Base-by-base conservation (phyloP, 139 green algal genomes). In the Medakamo hakoo region DNA sequence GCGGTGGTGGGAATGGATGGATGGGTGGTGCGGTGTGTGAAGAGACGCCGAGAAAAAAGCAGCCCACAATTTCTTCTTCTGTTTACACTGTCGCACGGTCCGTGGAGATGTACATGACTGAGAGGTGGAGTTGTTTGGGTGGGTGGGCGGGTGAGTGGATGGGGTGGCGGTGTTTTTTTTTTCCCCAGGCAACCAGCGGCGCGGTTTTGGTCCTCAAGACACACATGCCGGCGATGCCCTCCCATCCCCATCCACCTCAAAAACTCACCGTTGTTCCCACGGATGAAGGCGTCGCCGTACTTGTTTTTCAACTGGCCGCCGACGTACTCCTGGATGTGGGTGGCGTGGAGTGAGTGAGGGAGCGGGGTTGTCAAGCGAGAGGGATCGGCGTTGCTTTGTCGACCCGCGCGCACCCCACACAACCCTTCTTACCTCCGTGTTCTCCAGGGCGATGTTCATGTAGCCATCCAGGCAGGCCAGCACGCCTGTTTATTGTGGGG, bases 381-480 rank as follows among this genome's bases (percentile, higher is more conserved):
- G n/a, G n/a, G n/a, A n/a, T n/a, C n/a, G n/a, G n/a, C n/a, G n/a
- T n/a, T n/a, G n/a, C n/a, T n/a, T n/a, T n/a, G n/a, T n/a, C n/a
- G n/a, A n/a, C n/a, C n/a, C n/a, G n/a, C n/a, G n/a, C 48, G 16
- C 48, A 56, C 16, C 18, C 18, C 18, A 16, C 19, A n/a, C 18
- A 19, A 56, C 48, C 18, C 48, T 19, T 56, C 48, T 56, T 5
- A 88, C 86, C 76, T 98, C 93, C 66, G 93, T 99, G 68, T 98
- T 86, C 77, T 98, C 93, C 92, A 99, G 97, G 1, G 93, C 93
- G 48, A 99, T 97, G 79, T 99, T 99, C 93, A 99, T 99, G 79
- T 96, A 99, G 25, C 93, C 93, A 73, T 99, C 93, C 30, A 99
- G 66, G 71, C 92, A 97, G 0, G 88, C 89, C 28, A 99, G 72